These are phyloP conservation scores for Aspergillus luchuensis DNA, from an alignment of 2,329 filamentous ascomycete species.

Conservation along the genomic window DNA sequence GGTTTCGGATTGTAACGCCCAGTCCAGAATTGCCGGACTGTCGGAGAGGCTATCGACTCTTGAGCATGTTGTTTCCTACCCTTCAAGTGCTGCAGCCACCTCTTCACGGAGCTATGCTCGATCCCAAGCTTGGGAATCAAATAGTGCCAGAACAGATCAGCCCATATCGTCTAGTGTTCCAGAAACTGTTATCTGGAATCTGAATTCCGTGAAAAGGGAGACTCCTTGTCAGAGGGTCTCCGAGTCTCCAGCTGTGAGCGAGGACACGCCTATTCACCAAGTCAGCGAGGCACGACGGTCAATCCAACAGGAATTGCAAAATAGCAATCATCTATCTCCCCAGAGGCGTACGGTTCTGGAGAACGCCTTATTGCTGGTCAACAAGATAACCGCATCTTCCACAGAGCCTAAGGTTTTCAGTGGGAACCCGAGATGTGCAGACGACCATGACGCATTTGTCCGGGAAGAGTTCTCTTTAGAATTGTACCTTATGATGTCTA, in stretches of 20 bases:
- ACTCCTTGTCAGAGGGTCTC: background rate
- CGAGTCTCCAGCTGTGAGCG: background rate
- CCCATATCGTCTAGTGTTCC: background rate
- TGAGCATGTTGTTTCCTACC: background rate
- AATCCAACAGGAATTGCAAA: background rate
- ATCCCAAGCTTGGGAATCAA: no score
- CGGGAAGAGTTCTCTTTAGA: background rate
- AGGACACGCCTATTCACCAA: background rate
- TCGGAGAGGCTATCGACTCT: background rate
- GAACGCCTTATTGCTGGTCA: background rate
- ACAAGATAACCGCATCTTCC: background rate
- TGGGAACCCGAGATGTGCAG: background rate
- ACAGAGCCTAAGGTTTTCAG: background rate
- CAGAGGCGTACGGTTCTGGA: background rate
- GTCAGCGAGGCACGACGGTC: background rate
- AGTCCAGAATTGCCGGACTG: background rate
- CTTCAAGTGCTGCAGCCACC: background rate
- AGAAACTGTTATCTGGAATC: background rate
- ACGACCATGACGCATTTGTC: background rate
- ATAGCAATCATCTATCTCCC: background rate
- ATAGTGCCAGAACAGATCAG: background rate
- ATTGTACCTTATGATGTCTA: background rate
- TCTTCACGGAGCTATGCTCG: background rate
- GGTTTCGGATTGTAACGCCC: background rate
- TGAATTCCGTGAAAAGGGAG: background rate